Evolutionary conservation across 306 rosid species (phyloP).

Genomic region (Castanopsis chinensis): DNA sequence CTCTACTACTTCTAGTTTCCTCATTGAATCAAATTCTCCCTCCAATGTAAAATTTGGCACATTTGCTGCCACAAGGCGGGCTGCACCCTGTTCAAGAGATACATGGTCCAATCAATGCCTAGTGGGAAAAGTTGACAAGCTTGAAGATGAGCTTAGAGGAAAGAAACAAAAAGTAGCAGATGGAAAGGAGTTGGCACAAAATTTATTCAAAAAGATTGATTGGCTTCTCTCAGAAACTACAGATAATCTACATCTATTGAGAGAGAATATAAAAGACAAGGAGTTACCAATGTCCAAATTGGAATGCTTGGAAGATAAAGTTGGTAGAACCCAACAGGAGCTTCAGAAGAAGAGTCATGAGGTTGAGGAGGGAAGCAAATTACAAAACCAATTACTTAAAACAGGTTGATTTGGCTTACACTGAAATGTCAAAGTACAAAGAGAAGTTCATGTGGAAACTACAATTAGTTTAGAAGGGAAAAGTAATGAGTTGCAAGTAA

Average conservation of each 20-base stretch:
- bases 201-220: too few relatives aligned
- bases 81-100: constrained; percentile 72
- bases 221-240: too few relatives aligned
- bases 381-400: constrained; percentile 17
- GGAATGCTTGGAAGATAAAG: too few relatives aligned
- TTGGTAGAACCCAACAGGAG: too few relatives aligned
- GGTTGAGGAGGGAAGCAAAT: constrained; percentile 15
- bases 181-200: too few relatives aligned
- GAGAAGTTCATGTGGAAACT: constrained; percentile 29
- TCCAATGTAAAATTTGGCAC: constrained; percentile 36
- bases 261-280: too few relatives aligned
- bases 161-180: too few relatives aligned
- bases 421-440: constrained; percentile 26
- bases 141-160: too few relatives aligned
- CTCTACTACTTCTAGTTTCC: constrained; percentile 34
- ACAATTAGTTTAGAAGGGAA: constrained; percentile 35
- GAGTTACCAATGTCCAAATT: too few relatives aligned
- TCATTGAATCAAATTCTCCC: constrained; percentile 34
- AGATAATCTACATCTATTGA: too few relatives aligned
- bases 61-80: constrained; percentile 51
- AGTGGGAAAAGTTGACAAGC: too few relatives aligned
- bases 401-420: constrained; percentile 12
- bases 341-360: too few relatives aligned
- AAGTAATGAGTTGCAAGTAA: constrained; percentile 28
- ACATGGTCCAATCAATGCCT: constrained; percentile 68